phyloP scores from a whole-genome alignment of 495 filamentous ascomycete genomes.

The Cercophora newfieldiana region DNA sequence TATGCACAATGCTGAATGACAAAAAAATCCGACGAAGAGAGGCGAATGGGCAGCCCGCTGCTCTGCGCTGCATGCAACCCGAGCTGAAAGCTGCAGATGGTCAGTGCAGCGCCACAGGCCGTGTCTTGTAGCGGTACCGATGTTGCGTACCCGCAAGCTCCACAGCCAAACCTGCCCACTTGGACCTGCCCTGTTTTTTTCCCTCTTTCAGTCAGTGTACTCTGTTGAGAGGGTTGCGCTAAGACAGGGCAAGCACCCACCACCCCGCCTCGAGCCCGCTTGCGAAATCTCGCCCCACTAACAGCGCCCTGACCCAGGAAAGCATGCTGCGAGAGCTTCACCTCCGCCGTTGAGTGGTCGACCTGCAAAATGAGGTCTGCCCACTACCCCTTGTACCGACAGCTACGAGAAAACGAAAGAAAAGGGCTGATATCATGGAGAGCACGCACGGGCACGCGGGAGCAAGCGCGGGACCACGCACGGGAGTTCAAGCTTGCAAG shows the following conservation, averaged over 20 bases:
- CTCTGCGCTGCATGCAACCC: constrained; percentile 29
- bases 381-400: background rate
- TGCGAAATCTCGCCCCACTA: constrained; percentile 2
- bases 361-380: constrained; percentile 9
- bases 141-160: background rate
- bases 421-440: too few species aligned
- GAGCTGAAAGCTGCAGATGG: constrained; percentile 52
- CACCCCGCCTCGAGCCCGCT: background rate
- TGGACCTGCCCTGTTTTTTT: constrained; percentile 3
- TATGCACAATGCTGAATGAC: constrained; percentile 39
- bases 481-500: background rate
- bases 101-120: constrained; percentile 42
- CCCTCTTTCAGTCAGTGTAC: background rate
- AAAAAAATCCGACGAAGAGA: constrained; percentile 31
- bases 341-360: constrained; percentile 3
- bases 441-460: background rate
- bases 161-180: background rate
- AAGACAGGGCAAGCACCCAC: constrained; percentile 9
- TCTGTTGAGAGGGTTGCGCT: background rate
- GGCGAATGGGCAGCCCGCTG: constrained; percentile 38
- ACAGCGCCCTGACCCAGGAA: background rate
- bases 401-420: background rate
- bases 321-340: background rate
- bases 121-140: constrained; percentile 5
- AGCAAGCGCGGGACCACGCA: background rate